Evolutionary conservation across 106 monocot species (phyloP), one percentile per base, ranked within the genome.

Genomic region (Acorus calamus): DNA sequence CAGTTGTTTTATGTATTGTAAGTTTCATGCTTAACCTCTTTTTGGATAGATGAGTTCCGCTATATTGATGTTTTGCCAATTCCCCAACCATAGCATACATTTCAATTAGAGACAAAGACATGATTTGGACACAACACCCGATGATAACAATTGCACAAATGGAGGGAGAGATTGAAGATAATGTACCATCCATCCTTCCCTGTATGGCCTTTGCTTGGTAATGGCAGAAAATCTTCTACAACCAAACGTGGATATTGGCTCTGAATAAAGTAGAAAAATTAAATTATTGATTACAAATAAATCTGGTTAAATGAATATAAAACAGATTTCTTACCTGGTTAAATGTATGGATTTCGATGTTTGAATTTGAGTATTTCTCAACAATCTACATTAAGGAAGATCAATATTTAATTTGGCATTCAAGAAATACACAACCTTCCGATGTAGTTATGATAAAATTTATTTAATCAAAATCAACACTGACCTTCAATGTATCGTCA

Each of bases 401-500:
- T 14, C 11, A 41, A 74, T 47, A n/a, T 42, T 88, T 71, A 76
- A 51, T 55, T 57, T 42, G 8, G 14, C 42, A 8, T 2, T 44
- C 46, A 66, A 53, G 5, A 45, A 62, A 41, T 47, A 61, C 52
- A 42, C 13, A 28, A 11, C 7, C 43, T 13, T 56, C 44, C 3
- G 41, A 14, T 0, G 4, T 53, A 4, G 6, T 14, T 8, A 44
- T 28, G 28, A 28, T 28, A 46, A 64, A 55, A 64, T 48, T 13
- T 7, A 13, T 50, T n/a, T 43, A 66, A 50, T 2, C 11, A 46
- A n/a, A n/a, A n/a, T n/a, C n/a, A n/a, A n/a, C n/a, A n/a, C n/a
- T n/a, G n/a, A 87, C 96, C 87, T 91, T 91, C 14, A 58, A 69
- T 53, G 96, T 96, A 62, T 96, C 96, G 14, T 96, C 96, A 77